Percentiles rank a stretch among this genome's conserved stretches.
These are phyloP conservation scores for Backusella liffmaniae DNA, from an alignment of 192 early-diverging fungal species.

Conservation along the genomic window DNA sequence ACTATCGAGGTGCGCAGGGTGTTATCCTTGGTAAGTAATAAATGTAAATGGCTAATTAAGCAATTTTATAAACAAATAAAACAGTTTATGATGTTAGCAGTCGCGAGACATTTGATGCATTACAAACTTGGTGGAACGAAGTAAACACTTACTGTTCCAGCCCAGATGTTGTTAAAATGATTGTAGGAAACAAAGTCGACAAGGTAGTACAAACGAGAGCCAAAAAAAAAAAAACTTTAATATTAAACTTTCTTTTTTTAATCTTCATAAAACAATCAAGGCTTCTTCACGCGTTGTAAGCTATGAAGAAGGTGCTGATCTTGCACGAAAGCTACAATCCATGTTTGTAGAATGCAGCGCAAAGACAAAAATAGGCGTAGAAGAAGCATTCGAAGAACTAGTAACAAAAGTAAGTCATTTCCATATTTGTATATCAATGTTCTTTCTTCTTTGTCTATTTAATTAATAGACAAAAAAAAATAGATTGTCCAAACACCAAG, in stretches of 20 bases:
- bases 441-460: not conserved
- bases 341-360: constrained; percentile 97
- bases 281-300: constrained; percentile 69
- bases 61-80: not conserved
- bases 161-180: constrained; percentile 91
- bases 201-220: constrained; percentile 59
- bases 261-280: constrained; percentile 19
- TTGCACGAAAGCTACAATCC: constrained; percentile 84
- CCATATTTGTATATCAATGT: not conserved
- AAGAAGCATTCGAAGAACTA: constrained; percentile 93
- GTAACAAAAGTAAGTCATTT: constrained; percentile 71
- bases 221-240: constrained; percentile 6
- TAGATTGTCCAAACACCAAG: constrained; percentile 7
- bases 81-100: constrained; percentile 96
- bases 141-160: constrained; percentile 88
- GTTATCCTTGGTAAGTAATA: constrained; percentile 83
- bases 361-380: constrained; percentile 89
- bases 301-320: constrained; percentile 87
- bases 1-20: constrained; percentile 97
- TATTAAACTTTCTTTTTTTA: no score
- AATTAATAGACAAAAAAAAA: no score
- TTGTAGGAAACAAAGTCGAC: constrained; percentile 98
- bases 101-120: constrained; percentile 89
- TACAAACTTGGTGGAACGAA: constrained; percentile 95
- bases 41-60: not conserved